These are phyloP conservation scores for Russula virescens DNA, from an alignment of 768 basidiomycete species.

Conservation along the genomic window DNA sequence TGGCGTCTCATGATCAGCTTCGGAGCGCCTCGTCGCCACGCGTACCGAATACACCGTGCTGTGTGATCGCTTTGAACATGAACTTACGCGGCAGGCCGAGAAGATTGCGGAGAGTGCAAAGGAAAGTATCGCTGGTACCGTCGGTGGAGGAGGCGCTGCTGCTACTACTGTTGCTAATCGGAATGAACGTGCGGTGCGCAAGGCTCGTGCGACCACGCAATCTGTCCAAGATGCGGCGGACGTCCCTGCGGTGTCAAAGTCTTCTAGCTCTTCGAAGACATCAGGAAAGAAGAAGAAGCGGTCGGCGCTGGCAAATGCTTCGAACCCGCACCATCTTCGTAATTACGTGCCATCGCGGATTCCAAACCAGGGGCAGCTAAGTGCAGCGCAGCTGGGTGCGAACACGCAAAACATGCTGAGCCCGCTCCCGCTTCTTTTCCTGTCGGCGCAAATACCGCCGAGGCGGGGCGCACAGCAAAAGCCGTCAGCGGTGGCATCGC, in stretches of 20 bases:
- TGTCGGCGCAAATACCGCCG: conserved; percentile 61
- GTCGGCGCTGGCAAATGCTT: conserved; percentile 83
- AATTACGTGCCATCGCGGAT: conserved; percentile 90
- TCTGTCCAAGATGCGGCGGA: conserved; percentile 37
- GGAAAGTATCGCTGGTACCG: conserved; percentile 39
- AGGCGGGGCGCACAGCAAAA: conserved; percentile 32
- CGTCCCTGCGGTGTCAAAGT: conserved; percentile 29
- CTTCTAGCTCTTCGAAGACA: conserved; percentile 27
- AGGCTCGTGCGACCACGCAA: conserved; percentile 28
- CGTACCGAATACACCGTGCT: conserved; percentile 63
- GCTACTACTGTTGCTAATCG: conserved; percentile 27
- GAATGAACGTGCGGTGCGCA: conserved; percentile 14
- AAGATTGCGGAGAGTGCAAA: conserved; percentile 49
- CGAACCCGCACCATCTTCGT: conserved; percentile 90
- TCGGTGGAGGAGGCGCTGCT: conserved; percentile 2
- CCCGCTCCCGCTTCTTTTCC: conserved; percentile 58
- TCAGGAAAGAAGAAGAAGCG: conserved; percentile 88
- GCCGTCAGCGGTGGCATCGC: conserved; percentile 28
- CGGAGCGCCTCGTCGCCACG: conserved; percentile 62
- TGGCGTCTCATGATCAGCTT: conserved; percentile 43
- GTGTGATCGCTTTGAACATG: conserved; percentile 64
- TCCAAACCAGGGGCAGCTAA: conserved; percentile 40
- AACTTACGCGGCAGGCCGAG: conserved; percentile 64
- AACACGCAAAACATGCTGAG: conserved; percentile 48
- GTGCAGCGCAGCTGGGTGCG: conserved; percentile 36